phyloP scores from a whole-genome alignment of 2,329 filamentous ascomycete genomes.

The Fusarium sp. region DNA sequence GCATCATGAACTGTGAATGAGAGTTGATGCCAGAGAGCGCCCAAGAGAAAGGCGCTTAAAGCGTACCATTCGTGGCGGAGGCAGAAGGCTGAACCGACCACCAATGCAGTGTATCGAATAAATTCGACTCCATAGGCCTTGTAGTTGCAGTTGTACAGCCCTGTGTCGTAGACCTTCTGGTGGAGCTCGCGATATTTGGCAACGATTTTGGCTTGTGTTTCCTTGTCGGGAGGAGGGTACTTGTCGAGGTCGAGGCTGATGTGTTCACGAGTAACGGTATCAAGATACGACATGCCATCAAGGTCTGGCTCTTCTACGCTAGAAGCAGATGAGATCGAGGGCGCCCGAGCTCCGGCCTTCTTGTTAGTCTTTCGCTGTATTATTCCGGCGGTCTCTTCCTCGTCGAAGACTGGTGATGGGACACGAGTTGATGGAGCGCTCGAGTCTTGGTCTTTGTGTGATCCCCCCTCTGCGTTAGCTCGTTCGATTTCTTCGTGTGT shows the following conservation, averaged over 20 bases:
- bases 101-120: constrained; percentile 74
- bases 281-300: constrained; percentile 72
- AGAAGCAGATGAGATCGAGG: constrained; percentile 70
- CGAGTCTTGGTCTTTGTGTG: constrained; percentile 41
- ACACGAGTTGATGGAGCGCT: constrained; percentile 64
- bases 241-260: constrained; percentile 79
- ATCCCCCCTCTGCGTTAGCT: constrained; percentile 20
- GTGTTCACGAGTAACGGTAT: constrained; percentile 77
- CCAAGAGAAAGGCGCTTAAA: constrained; percentile 77
- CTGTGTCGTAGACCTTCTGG: constrained; percentile 74
- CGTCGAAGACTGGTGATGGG: constrained; percentile 62
- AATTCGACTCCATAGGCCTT: constrained; percentile 79
- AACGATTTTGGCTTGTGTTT: constrained; percentile 79
- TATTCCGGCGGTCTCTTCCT: constrained; percentile 44
- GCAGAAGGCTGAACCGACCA: constrained; percentile 66
- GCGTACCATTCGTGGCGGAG: constrained; percentile 73
- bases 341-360: constrained; percentile 45
- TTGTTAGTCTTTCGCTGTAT: constrained; percentile 43
- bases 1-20: constrained; percentile 95
- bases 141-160: constrained; percentile 88
- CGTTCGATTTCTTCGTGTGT: constrained; percentile 50
- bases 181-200: constrained; percentile 84
- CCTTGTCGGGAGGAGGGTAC: constrained; percentile 80
- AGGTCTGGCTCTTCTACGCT: constrained; percentile 56
- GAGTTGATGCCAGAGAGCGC: constrained; percentile 91